phyloP scores from a whole-genome alignment of 2,329 filamentous ascomycete species.

The Claviceps quebecensis region DNA sequence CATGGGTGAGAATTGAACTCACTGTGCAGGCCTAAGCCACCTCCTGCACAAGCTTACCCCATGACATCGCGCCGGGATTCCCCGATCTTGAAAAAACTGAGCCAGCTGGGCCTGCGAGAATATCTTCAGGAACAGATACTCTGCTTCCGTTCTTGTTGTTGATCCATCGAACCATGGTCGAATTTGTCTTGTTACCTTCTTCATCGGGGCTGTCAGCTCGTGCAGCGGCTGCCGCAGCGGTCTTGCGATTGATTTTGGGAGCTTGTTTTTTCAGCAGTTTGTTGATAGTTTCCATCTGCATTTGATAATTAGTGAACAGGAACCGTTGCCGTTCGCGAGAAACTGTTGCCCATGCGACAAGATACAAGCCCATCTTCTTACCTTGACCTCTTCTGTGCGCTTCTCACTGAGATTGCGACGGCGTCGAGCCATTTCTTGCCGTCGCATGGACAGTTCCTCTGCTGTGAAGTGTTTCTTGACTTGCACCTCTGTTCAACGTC shows the following conservation, averaged over 20 bases:
- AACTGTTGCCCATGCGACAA: neutral
- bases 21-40: slow-evolving; percentile 23
- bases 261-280: slow-evolving; percentile 78
- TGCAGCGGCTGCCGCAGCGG: slow-evolving; percentile 22
- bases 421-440: slow-evolving; percentile 47
- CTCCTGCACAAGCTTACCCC: slow-evolving; percentile 41
- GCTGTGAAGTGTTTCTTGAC: slow-evolving; percentile 48
- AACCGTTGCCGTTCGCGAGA: neutral
- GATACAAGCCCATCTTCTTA: slow-evolving; percentile 13
- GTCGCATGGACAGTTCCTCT: slow-evolving; percentile 47
- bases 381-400: slow-evolving; percentile 51
- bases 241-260: slow-evolving; percentile 53
- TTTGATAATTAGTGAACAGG: neutral
- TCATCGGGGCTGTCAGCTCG: slow-evolving; percentile 36
- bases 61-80: slow-evolving; percentile 14
- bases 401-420: slow-evolving; percentile 50
- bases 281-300: slow-evolving; percentile 79
- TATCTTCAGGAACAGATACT: slow-evolving; percentile 53
- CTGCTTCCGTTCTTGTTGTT: slow-evolving; percentile 50
- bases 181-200: slow-evolving; percentile 35
- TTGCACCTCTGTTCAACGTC: slow-evolving; percentile 41
- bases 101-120: slow-evolving; percentile 50
- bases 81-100: slow-evolving; percentile 34
- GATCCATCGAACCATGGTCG: slow-evolving; percentile 56
- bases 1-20: neutral